Evolutionary conservation across 2,329 filamentous ascomycete genomes (phyloP), one percentile per base, ranked within the genome.

Genomic region (Penicillium sp.): DNA sequence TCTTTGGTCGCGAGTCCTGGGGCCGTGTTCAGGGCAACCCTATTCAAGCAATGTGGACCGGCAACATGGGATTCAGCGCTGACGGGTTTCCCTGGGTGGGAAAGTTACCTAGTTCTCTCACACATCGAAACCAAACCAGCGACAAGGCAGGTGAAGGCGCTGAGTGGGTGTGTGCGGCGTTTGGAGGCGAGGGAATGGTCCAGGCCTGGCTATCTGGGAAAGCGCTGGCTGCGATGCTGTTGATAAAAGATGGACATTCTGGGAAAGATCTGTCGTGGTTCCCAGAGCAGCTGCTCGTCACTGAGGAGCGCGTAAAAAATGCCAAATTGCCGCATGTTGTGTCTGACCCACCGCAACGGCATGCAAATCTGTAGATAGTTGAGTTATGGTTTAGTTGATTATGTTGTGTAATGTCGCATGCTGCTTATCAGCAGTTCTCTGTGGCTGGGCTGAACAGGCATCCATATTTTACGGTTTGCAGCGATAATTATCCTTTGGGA

Each of bases 81-180:
- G 80, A 82, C 59, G 77, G 75, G 0, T 62, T 76, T 13, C 80
- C 80, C 0, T 78, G 79, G 65, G 76, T 87, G 45, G 83, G 84
- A 2, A 53, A 18, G 33, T 36, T 68, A n/a, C 58, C 65, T 12
- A 28, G 4, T 0, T 59, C 49, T 24, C 42, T 51, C n/a, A 66
- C 63, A 18, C 8, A 38, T 18, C 49, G 58, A 2, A 2, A 54
- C 9, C 18, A 29, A 23, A 2, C 28, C 2, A 8, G 33, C 18
- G 36, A 24, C 1, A 34, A 41, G 18, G 8, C 36, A 13, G 18
- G 6, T 8, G 15, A 23, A 1, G 64, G 61, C 2, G 53, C 52
- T 5, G 64, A 70, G 45, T 70, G 65, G 66, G 51, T 68, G 2
- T 65, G 60, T 45, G 63, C 63, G 36, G 67, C 58, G 2, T 70